Conservation (phyloP, 768 basidiomycete species). For the Tulasnella sp. region DNA sequence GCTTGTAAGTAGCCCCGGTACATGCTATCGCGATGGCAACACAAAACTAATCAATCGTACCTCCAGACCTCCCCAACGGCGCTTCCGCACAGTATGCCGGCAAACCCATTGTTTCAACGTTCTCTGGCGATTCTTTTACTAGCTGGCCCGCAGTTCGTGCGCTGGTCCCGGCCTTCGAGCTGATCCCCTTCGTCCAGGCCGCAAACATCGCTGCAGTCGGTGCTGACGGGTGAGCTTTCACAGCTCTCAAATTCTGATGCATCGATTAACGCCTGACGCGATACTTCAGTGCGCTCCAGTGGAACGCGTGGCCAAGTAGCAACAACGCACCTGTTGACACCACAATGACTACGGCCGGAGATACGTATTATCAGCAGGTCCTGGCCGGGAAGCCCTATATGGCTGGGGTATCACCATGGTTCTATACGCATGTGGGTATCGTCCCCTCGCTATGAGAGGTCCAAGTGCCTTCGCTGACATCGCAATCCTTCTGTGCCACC, state of each 20-base stretch:
- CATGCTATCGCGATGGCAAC: too few species aligned
- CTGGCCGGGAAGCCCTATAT: constrained; percentile 23
- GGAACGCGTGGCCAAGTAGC: constrained; percentile 27
- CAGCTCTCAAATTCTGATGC: too few species aligned
- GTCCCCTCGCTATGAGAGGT: background rate
- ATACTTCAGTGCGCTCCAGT: constrained; percentile 1
- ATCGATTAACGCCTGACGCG: too few species aligned
- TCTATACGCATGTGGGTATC: constrained; percentile 27
- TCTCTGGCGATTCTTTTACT: constrained; percentile 28
- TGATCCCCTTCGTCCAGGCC: constrained; percentile 26
- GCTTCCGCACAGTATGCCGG: constrained; percentile 24
- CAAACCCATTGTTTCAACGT: constrained; percentile 27
- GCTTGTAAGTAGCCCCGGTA: constrained; percentile 9
- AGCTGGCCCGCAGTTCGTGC: constrained; percentile 20
- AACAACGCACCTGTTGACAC: constrained; percentile 23
- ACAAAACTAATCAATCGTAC: too few species aligned
- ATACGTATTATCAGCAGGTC: constrained; percentile 20
- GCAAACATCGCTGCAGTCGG: constrained; percentile 2
- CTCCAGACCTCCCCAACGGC: constrained; percentile 20
- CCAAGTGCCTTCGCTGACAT: too few species aligned
- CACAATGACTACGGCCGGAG: constrained; percentile 20
- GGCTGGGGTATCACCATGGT: constrained; percentile 20
- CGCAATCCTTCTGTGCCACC: background rate
- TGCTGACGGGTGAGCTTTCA: too few species aligned
- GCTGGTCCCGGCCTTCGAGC: constrained; percentile 23